These are phyloP conservation scores for Tricholoma bakamatsutake DNA, from an alignment of 768 basidiomycete genomes.

Conservation along the genomic window DNA sequence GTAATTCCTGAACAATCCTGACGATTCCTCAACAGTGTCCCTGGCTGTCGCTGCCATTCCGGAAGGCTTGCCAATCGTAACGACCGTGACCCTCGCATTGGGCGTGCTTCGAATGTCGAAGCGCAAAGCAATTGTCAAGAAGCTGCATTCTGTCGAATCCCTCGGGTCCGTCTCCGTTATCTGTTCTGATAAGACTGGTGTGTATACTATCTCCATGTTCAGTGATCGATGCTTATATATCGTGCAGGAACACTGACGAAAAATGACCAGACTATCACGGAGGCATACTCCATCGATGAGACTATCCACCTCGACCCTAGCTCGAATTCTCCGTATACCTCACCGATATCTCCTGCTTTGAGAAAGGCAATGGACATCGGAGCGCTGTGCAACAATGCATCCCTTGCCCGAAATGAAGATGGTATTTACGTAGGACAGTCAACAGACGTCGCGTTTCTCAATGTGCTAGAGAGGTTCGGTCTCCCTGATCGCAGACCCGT, in stretches of 20 bases:
- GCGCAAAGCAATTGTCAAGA: slow-evolving; percentile 95
- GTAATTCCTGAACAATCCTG: background rate
- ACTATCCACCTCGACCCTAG: slow-evolving; percentile 57
- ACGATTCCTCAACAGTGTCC: slow-evolving; percentile 58
- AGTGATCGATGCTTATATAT: slow-evolving; percentile 3
- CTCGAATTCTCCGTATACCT: slow-evolving; percentile 28
- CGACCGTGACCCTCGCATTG: slow-evolving; percentile 92
- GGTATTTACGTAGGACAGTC: slow-evolving; percentile 80
- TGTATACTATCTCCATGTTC: slow-evolving; percentile 9
- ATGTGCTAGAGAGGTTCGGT: slow-evolving; percentile 64
- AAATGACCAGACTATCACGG: slow-evolving; percentile 93
- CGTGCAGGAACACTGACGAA: slow-evolving; percentile 82
- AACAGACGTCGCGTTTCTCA: slow-evolving; percentile 89
- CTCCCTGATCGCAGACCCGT: slow-evolving; percentile 69
- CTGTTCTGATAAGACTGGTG: slow-evolving; percentile 95
- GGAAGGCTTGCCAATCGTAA: slow-evolving; percentile 94
- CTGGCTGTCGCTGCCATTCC: slow-evolving; percentile 98
- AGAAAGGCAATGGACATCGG: slow-evolving; percentile 77
- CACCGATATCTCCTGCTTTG: slow-evolving; percentile 56
- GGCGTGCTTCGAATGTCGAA: slow-evolving; percentile 93
- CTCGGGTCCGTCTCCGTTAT: slow-evolving; percentile 95
- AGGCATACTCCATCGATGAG: slow-evolving; percentile 86
- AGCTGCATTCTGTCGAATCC: slow-evolving; percentile 90
- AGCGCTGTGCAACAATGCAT: slow-evolving; percentile 86
- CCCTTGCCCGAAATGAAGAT: slow-evolving; percentile 54